Conservation (phyloP, 768 basidiomycete genomes). For the Ephemerocybe angulata region DNA sequence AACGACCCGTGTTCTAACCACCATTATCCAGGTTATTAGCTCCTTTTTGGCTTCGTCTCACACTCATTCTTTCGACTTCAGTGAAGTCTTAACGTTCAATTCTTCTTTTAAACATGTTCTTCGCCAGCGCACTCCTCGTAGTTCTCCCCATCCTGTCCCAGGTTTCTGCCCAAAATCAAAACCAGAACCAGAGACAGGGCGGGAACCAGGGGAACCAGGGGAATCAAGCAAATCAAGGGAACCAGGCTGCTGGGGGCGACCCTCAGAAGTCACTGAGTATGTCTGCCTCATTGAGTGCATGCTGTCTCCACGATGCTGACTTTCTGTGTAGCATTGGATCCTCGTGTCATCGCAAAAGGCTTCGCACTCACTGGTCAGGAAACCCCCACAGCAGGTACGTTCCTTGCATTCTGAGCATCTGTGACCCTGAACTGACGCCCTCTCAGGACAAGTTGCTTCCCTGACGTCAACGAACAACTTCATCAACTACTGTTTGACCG, state of each 20-base stretch:
- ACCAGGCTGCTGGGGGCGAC: slow-evolving; percentile 17
- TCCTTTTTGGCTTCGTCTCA: slow-evolving; percentile 24
- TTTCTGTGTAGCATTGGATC: slow-evolving; percentile 44
- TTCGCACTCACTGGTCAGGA: slow-evolving; percentile 50
- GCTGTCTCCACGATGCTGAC: background rate
- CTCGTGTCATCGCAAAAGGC: slow-evolving; percentile 43
- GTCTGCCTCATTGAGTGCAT: background rate
- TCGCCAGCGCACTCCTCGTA: slow-evolving; percentile 38
- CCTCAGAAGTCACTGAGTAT: slow-evolving; percentile 44
- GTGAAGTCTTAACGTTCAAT: slow-evolving; percentile 37
- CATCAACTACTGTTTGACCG: slow-evolving; percentile 55
- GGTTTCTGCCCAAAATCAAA: slow-evolving; percentile 25
- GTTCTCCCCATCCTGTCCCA: slow-evolving; percentile 37
- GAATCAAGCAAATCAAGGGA: slow-evolving; percentile 11
- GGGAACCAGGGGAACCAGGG: background rate
- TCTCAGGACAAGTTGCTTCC: slow-evolving; percentile 47
- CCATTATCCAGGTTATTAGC: slow-evolving; percentile 19
- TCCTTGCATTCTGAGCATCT: background rate
- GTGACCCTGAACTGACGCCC: background rate
- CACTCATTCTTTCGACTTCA: slow-evolving; percentile 42
- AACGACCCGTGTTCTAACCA: background rate
- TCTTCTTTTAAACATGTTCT: slow-evolving; percentile 45
- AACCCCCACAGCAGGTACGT: slow-evolving; percentile 34
- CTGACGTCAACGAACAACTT: slow-evolving; percentile 61
- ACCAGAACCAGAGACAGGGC: background rate